Conservation (phyloP, 1,139 yeast species). For the Meyerozyma smithsonii region DNA sequence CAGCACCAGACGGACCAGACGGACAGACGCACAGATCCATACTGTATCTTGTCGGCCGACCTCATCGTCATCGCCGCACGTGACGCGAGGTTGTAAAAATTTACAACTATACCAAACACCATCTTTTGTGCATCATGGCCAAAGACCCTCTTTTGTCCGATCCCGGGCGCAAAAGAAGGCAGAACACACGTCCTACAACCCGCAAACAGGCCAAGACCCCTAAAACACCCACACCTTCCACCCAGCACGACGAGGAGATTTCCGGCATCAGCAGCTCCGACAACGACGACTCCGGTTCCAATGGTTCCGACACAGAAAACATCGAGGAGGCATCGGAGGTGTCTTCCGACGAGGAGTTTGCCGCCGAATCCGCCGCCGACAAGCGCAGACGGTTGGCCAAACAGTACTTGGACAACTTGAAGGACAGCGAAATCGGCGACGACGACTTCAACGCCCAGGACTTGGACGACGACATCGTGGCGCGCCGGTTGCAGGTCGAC, state of each 20-base stretch:
- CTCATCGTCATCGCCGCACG: neutral
- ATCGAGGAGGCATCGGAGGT: conserved; percentile 31
- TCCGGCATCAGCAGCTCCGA: conserved; percentile 34
- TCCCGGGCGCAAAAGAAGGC: conserved; percentile 49
- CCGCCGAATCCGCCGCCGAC: conserved; percentile 81
- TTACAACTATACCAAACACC: neutral
- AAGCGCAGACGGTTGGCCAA: conserved; percentile 92
- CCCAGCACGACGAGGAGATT: conserved; percentile 34
- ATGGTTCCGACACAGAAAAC: conserved; percentile 26
- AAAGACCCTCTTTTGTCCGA: conserved; percentile 62
- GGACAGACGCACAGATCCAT: no score
- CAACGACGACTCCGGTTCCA: conserved; percentile 19
- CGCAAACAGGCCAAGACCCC: conserved; percentile 16
- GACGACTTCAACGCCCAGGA: conserved; percentile 47
- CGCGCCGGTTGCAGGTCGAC: conserved; percentile 76
- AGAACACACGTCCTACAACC: conserved; percentile 20
- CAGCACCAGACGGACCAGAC: no score
- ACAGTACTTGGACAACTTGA: conserved; percentile 79
- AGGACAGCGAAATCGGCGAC: conserved; percentile 47
- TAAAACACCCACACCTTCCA: conserved; percentile 10
- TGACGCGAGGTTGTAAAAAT: neutral
- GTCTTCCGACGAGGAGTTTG: conserved; percentile 67
- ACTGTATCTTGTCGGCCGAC: neutral
- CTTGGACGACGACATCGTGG: conserved; percentile 78
- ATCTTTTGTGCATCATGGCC: conserved; percentile 27